Evolutionary conservation across 2,329 filamentous ascomycete genomes (phyloP).

Genomic region (Trematosphaeria pertusa): DNA sequence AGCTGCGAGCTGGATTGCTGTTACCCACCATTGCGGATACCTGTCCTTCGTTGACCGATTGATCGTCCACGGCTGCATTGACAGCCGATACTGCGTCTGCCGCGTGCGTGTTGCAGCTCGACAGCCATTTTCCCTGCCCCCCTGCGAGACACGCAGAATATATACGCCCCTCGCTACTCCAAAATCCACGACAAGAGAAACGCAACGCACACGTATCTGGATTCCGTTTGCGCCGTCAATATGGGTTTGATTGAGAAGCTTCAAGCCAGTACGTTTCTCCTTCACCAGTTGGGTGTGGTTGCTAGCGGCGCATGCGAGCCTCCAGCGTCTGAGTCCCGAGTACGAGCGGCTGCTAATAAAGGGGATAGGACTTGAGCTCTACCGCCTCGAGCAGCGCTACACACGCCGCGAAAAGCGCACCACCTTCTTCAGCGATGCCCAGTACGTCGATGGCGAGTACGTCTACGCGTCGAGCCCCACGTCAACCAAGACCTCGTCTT

Average conservation of each 20-base stretch:
- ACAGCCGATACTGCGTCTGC: conserved; percentile 11
- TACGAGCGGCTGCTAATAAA: conserved; percentile 18
- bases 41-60: too few species aligned
- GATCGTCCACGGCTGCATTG: conserved; percentile 2
- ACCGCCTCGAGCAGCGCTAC: conserved; percentile 94
- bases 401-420: conserved; percentile 88
- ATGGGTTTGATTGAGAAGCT: conserved; percentile 51
- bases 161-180: conserved; percentile 25
- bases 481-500: conserved; percentile 35
- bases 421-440: conserved; percentile 85
- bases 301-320: neutral
- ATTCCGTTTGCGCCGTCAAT: too few species aligned
- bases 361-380: conserved; percentile 77
- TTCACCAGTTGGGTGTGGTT: neutral
- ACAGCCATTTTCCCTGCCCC: conserved; percentile 29
- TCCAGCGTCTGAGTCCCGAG: too few species aligned
- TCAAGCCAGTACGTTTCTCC: conserved; percentile 46
- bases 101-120: conserved; percentile 28
- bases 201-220: conserved; percentile 3
- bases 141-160: conserved; percentile 18
- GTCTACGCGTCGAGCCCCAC: conserved; percentile 65
- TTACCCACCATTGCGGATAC: too few species aligned
- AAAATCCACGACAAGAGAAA: neutral
- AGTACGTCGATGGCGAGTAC: conserved; percentile 96
- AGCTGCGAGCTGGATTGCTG: too few species aligned